phyloP scores from a whole-genome alignment of 202 grass and related monocot genomes.

The Carex sylvatica region DNA sequence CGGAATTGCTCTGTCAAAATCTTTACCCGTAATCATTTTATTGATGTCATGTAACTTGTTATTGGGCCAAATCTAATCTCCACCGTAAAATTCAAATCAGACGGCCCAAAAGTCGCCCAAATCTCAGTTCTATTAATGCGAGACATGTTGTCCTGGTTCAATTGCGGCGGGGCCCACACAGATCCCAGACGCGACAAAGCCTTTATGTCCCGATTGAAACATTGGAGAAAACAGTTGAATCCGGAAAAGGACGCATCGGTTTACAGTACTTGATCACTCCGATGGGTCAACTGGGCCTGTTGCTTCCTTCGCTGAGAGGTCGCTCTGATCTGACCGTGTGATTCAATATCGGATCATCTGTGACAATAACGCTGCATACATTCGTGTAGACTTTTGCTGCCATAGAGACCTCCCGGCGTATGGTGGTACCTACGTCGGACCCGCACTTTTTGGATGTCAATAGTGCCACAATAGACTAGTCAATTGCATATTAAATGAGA shows the following conservation, averaged over 20 bases:
- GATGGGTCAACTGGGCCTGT: background rate
- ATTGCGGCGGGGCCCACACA: background rate
- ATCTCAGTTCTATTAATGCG: background rate
- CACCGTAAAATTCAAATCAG: too few species aligned
- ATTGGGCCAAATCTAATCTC: too few species aligned
- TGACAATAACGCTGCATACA: background rate
- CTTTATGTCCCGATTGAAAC: conserved; percentile 21
- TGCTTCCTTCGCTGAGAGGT: background rate
- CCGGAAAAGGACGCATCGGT: background rate
- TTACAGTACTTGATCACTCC: background rate
- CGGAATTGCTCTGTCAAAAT: too few species aligned
- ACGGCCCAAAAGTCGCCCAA: too few species aligned
- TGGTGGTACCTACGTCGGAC: too few species aligned
- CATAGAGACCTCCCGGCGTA: background rate
- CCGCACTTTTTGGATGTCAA: too few species aligned
- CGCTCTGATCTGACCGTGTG: background rate
- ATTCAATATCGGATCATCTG: background rate
- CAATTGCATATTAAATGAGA: background rate
- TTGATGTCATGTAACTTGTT: too few species aligned
- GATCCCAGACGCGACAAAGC: background rate
- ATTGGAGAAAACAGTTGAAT: conserved; percentile 16
- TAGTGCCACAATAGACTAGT: background rate
- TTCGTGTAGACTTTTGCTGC: background rate
- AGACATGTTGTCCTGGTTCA: background rate
- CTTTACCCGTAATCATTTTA: too few species aligned